Conservation (phyloP, 345 rosid genomes). For the Erysimum cheiranthoides region DNA sequence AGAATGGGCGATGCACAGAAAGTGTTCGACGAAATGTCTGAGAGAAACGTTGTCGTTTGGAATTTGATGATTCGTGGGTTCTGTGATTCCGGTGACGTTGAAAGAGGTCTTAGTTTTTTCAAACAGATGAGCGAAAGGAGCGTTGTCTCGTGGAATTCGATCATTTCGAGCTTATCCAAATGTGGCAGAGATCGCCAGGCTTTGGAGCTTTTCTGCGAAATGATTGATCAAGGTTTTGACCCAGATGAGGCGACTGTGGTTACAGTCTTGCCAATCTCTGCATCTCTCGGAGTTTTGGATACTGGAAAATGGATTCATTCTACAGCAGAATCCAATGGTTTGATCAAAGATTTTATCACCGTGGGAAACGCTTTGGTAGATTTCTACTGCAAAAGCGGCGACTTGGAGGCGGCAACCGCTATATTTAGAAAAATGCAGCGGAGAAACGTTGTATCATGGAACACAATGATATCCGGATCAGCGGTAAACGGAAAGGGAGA, state of each 20-base stretch:
- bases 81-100: conserved; percentile 60
- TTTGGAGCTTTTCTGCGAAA: conserved; percentile 60
- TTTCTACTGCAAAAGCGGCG: conserved; percentile 69
- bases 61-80: conserved; percentile 71
- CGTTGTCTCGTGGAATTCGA: conserved; percentile 71
- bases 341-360: conserved; percentile 46
- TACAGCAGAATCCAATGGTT: conserved; percentile 55
- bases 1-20: conserved; percentile 62
- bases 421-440: conserved; percentile 55
- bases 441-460: conserved; percentile 70
- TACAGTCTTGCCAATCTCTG: conserved; percentile 64
- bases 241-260: conserved; percentile 74
- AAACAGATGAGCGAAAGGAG: conserved; percentile 59
- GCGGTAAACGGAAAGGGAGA: conserved; percentile 68
- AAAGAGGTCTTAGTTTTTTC: conserved; percentile 57
- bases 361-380: conserved; percentile 73
- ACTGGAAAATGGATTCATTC: conserved; percentile 60
- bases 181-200: conserved; percentile 68
- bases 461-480: conserved; percentile 67
- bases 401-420: conserved; percentile 52
- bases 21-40: conserved; percentile 67
- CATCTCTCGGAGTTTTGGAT: conserved; percentile 62
- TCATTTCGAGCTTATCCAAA: conserved; percentile 64
- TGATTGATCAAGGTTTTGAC: conserved; percentile 60
- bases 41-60: conserved; percentile 63